Percentiles rank a stretch among this genome's conserved stretches.
These are phyloP conservation scores for Hymenoscyphus infarciens DNA, from an alignment of 2,329 filamentous ascomycete genomes.

Conservation along the genomic window DNA sequence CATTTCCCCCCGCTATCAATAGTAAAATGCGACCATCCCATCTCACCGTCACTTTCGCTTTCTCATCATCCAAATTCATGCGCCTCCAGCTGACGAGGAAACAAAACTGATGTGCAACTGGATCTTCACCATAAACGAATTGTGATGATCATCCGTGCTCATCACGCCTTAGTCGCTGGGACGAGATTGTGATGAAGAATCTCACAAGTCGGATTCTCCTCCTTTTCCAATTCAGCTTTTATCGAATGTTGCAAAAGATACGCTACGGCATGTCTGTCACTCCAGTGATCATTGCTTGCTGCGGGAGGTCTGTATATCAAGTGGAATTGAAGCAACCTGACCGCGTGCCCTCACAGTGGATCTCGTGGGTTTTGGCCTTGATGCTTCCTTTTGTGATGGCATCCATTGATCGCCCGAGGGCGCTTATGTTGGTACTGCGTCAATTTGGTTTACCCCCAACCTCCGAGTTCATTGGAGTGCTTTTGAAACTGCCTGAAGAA, in stretches of 20 bases:
- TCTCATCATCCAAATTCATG: not conserved
- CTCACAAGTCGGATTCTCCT: not conserved
- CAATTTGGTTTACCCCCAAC: not conserved
- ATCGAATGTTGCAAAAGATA: not conserved
- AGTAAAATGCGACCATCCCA: not conserved
- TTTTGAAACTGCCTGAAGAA: not conserved
- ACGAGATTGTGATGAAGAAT: not conserved
- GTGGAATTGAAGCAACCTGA: constrained; percentile 1
- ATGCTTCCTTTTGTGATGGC: not conserved
- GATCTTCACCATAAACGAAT: not conserved
- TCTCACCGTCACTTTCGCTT: constrained; percentile 6
- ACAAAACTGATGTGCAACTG: not conserved
- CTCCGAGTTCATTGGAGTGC: not conserved
- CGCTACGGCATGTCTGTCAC: not conserved
- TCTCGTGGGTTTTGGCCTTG: not conserved
- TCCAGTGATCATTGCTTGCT: constrained; percentile 3
- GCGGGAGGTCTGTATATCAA: not conserved
- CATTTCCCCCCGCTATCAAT: not conserved
- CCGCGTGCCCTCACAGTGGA: not conserved
- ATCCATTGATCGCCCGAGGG: not conserved
- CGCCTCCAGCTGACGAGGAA: not conserved
- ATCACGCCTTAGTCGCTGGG: not conserved
- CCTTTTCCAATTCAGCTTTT: not conserved
- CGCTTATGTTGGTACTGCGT: constrained; percentile 2
- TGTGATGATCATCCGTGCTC: not conserved